A percentile compares a stretch with the other conserved stretches of the same genome.
phyloP scores from a whole-genome alignment of 345 rosid genomes.

The Turnera subulata region DNA sequence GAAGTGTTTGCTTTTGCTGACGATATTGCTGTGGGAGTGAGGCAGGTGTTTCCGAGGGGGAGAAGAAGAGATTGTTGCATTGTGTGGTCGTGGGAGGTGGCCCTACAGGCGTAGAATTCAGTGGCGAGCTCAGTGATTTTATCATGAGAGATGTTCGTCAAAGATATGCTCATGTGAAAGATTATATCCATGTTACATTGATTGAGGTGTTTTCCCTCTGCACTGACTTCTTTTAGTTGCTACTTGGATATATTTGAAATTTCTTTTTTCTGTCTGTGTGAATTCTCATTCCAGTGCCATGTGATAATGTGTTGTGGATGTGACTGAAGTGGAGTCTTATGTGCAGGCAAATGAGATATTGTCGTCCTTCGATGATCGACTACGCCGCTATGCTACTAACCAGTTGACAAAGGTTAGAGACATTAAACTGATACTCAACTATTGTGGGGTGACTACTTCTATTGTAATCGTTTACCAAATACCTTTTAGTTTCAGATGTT shows the following conservation, averaged over 20 bases:
- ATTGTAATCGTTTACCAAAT: not conserved
- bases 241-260: too few species aligned
- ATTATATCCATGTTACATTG: constrained; percentile 81
- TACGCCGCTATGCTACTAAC: constrained; percentile 81
- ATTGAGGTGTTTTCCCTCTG: constrained; percentile 71
- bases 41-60: constrained; percentile 68
- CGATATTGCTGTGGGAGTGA: constrained; percentile 5
- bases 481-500: not conserved
- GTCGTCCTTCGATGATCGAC: constrained; percentile 94
- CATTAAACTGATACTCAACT: not conserved
- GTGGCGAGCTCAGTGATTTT: constrained; percentile 95
- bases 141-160: constrained; percentile 80
- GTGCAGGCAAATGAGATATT: constrained; percentile 83
- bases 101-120: constrained; percentile 96
- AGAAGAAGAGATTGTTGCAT: constrained; percentile 75
- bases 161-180: constrained; percentile 79
- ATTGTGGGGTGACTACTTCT: not conserved
- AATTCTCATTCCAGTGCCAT: not conserved
- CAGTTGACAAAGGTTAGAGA: constrained; percentile 73
- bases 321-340: constrained; percentile 12
- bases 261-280: not conserved
- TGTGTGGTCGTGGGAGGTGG: constrained; percentile 99
- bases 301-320: not conserved
- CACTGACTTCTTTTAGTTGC: constrained; percentile 7
- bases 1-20: not conserved